These are phyloP conservation scores for Aphanoascus verrucosus DNA, from an alignment of 2,329 filamentous ascomycete species.

Conservation along the genomic window DNA sequence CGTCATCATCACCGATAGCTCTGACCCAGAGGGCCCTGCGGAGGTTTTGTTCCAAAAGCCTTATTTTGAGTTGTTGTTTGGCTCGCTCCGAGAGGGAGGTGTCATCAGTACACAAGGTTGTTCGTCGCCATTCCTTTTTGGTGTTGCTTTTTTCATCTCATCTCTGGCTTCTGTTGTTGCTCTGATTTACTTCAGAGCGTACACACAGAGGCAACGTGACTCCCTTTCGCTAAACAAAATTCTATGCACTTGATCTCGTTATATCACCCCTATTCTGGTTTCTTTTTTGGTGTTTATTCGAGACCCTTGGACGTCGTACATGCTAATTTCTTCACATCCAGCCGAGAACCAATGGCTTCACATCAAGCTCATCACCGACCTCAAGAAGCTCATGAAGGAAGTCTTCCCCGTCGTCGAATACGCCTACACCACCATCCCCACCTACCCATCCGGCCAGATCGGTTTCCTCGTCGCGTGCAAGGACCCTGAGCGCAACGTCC, in stretches of 20 bases:
- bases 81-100: constrained; percentile 84
- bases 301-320: constrained; percentile 14
- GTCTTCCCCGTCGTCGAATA: constrained; percentile 98
- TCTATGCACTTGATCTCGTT: constrained; percentile 2
- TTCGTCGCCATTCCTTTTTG: constrained; percentile 73
- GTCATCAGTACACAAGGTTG: constrained; percentile 99
- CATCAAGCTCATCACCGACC: constrained; percentile 79
- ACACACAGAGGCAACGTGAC: neutral
- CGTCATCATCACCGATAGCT: constrained; percentile 98
- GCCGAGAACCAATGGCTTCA: constrained; percentile 99
- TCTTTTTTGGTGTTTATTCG: neutral
- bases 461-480: constrained; percentile 99
- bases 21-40: constrained; percentile 91
- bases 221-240: neutral
- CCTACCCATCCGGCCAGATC: constrained; percentile 97
- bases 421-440: constrained; percentile 96
- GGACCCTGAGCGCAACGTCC: constrained; percentile 73
- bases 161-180: constrained; percentile 8
- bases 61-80: constrained; percentile 90
- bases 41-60: constrained; percentile 97
- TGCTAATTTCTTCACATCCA: constrained; percentile 33
- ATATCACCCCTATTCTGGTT: constrained; percentile 6
- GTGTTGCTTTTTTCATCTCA: constrained; percentile 55
- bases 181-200: constrained; percentile 8
- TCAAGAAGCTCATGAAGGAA: constrained; percentile 93